Evolutionary conservation across 148 eudicot genomes (phyloP).

Genomic region (Vaccinium myrtillus): DNA sequence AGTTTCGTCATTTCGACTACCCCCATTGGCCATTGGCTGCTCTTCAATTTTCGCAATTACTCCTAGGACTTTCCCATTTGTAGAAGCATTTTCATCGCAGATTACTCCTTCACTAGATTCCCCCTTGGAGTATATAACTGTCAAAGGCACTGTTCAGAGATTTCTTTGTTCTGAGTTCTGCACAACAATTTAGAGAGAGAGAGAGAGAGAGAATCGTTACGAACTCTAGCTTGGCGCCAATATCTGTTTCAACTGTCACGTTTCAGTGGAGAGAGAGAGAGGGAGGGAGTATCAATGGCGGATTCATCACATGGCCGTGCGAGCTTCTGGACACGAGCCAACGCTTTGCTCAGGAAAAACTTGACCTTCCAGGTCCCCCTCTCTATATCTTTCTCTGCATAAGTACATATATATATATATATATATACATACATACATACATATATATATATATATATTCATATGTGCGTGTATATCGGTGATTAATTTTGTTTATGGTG

Average conservation of each 20-base stretch:
- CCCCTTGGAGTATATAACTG: no score
- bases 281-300: conserved; percentile 37
- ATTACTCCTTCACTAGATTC: no score
- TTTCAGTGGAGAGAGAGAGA: conserved; percentile 11
- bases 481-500: background rate
- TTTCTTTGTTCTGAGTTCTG: background rate
- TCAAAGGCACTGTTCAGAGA: no score
- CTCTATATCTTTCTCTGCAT: background rate
- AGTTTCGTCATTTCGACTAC: no score
- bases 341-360: conserved; percentile 87
- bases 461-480: background rate
- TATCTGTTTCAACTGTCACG: background rate
- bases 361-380: conserved; percentile 61
- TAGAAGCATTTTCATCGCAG: no score
- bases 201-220: background rate
- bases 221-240: background rate
- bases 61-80: no score
- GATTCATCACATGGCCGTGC: conserved; percentile 49
- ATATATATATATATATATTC: no score
- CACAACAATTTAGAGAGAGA: background rate
- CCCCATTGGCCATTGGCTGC: no score
- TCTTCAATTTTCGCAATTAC: no score
- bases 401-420: no score
- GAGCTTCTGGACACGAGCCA: conserved; percentile 71
- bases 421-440: no score